Conservation (phyloP, 306 rosid genomes). For the Cercis canadensis region DNA sequence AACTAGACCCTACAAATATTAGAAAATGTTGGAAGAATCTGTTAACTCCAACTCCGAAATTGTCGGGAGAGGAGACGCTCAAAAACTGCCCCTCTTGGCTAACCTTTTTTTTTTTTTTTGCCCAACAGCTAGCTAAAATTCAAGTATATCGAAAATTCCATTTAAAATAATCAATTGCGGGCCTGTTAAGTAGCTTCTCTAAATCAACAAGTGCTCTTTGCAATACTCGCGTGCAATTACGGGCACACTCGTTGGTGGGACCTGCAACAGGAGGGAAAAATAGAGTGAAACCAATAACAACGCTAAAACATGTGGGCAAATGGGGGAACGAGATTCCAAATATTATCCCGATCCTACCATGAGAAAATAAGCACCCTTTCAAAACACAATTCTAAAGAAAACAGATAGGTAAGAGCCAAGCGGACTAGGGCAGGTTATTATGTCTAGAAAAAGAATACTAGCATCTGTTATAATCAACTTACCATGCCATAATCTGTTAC, state of each 20-base stretch:
- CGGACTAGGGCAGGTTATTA: background rate
- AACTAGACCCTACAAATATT: background rate
- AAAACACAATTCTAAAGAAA: too few species aligned
- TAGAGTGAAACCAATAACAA: background rate
- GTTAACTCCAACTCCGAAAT: conserved; percentile 8
- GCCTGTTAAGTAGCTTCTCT: conserved; percentile 19
- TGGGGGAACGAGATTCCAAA: too few species aligned
- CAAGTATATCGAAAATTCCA: conserved; percentile 5
- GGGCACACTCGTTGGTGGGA: conserved; percentile 89
- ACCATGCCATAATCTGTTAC: conserved; percentile 96
- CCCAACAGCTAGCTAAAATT: background rate
- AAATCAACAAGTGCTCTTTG: conserved; percentile 58
- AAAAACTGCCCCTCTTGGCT: background rate
- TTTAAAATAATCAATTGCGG: background rate
- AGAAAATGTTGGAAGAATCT: conserved; percentile 6
- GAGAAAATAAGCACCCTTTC: too few species aligned
- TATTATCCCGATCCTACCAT: background rate
- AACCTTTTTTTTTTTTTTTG: too few species aligned
- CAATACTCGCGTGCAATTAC: conserved; percentile 85
- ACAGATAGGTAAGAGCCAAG: background rate
- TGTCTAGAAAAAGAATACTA: too few species aligned
- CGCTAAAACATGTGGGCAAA: background rate
- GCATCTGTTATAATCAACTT: conserved; percentile 29
- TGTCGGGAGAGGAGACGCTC: background rate
- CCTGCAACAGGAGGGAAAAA: conserved; percentile 48